Evolutionary conservation across 1,139 yeast genomes (phyloP).

Genomic region (Saccharomyces uvarum): DNA sequence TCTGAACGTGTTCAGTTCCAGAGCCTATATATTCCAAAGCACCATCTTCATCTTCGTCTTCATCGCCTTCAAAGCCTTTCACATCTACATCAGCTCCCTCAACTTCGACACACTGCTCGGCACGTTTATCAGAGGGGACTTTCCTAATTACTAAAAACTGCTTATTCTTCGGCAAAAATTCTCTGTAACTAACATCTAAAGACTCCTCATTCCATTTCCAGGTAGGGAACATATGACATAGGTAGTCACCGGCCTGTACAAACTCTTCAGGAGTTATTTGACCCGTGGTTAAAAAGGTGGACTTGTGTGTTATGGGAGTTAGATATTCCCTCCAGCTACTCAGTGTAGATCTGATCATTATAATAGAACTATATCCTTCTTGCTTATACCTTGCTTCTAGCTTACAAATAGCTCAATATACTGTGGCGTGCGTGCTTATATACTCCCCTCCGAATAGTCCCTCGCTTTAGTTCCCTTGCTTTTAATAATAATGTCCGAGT

Average conservation of each 20-base stretch:
- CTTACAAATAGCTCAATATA: background rate
- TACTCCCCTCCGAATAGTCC: background rate
- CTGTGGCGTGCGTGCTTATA: background rate
- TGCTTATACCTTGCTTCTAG: background rate
- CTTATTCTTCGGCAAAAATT: conserved; percentile 76
- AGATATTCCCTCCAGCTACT: conserved; percentile 84
- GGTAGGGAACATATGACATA: conserved; percentile 87
- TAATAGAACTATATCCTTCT: background rate
- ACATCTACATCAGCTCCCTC: conserved; percentile 35
- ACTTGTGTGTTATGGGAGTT: conserved; percentile 79
- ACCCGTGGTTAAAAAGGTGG: conserved; percentile 79
- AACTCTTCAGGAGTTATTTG: conserved; percentile 92
- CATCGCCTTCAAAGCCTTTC: conserved; percentile 31
- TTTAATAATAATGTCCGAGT: background rate
- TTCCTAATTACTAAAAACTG: conserved; percentile 82
- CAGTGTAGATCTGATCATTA: conserved; percentile 58
- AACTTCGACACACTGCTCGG: conserved; percentile 47
- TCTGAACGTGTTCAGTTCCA: conserved; percentile 6
- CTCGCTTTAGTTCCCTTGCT: background rate
- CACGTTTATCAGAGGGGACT: conserved; percentile 79
- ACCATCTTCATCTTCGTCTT: conserved; percentile 23
- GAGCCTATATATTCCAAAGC: conserved; percentile 3
- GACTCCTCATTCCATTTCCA: conserved; percentile 77
- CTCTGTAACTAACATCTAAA: conserved; percentile 39
- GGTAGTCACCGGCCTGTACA: conserved; percentile 85